Base-by-base conservation (phyloP, 2,329 filamentous ascomycete species). In the Eutypa lata region DNA sequence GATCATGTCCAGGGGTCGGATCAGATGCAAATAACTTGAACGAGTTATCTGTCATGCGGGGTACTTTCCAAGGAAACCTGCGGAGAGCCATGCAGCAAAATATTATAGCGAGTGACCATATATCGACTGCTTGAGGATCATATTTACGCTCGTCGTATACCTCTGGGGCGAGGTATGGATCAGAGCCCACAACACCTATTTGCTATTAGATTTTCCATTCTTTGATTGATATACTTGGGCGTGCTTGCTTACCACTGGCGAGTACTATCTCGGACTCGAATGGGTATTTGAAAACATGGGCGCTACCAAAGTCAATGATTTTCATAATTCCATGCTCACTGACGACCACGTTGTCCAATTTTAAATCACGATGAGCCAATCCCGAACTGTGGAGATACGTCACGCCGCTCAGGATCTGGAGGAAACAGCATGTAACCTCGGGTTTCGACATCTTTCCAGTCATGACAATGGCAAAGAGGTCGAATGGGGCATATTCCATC, bases 241-340 rank as follows among this genome's bases (percentile, higher is more conserved):
- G 16, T 31, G 33, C 38, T 35, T 28, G 33, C 87, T 73, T 74
- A 94, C 91, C 91, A 68, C 84, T 87, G 37, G 91, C 89, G 44
- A 87, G 77, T 14, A 94, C 90, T 53, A 92, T 84, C 49, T 90
- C 90, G 59, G 87, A 91, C 73, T 99, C 94, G 66, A 99, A 97
- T 0, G 94, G 94, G 77, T 99, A 99, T 65, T 90, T 87, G 76
- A 96, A 99, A 40, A 99, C 93, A 60, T 94, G 92, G 1, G 94
- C 93, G 73, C 92, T 97, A 24, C 94, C 94, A 72, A 99, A 99
- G 71, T 99, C 94, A 65, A 99, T 99, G 59, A 99, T 89, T 73
- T 99, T 99, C 91, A 99, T 96, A 63, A 99, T 97, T 2, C 94
- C 94, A 65, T 89, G 84, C 66, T 96, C 90, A 67, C 92, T 97